These are phyloP conservation scores for Sugiyamaella paludigena DNA, from an alignment of 1,139 yeast genomes.

Conservation along the genomic window DNA sequence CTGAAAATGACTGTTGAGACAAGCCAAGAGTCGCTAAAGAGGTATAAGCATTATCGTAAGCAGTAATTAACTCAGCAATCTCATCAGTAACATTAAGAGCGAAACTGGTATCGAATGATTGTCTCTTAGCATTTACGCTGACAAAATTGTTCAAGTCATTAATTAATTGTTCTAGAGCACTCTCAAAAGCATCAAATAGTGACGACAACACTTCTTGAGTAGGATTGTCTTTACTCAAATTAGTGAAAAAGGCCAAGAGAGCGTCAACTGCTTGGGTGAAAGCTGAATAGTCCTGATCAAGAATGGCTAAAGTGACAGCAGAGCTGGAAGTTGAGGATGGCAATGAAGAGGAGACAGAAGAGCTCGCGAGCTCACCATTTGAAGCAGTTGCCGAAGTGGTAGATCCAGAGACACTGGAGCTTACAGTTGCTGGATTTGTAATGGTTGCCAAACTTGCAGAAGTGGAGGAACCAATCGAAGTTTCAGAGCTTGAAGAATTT, in stretches of 20 bases:
- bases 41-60: background rate
- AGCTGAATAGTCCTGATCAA: background rate
- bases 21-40: background rate
- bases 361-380: constrained; percentile 5
- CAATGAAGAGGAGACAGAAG: background rate
- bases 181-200: background rate
- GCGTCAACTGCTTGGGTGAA: background rate
- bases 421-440: no score
- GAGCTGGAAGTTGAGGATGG: background rate
- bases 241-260: no score
- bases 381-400: background rate
- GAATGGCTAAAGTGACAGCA: background rate
- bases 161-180: background rate
- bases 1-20: background rate
- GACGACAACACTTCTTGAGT: constrained; percentile 1
- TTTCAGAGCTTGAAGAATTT: background rate
- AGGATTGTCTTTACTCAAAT: no score
- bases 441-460: background rate
- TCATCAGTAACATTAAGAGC: constrained; percentile 9
- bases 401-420: background rate
- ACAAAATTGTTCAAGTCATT: constrained; percentile 3
- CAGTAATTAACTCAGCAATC: constrained; percentile 6
- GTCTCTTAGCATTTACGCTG: constrained; percentile 3
- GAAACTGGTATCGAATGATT: no score
- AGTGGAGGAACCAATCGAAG: background rate